Evolutionary conservation across 495 filamentous ascomycete genomes (phyloP).

Genomic region (Penicillium roqueforti): DNA sequence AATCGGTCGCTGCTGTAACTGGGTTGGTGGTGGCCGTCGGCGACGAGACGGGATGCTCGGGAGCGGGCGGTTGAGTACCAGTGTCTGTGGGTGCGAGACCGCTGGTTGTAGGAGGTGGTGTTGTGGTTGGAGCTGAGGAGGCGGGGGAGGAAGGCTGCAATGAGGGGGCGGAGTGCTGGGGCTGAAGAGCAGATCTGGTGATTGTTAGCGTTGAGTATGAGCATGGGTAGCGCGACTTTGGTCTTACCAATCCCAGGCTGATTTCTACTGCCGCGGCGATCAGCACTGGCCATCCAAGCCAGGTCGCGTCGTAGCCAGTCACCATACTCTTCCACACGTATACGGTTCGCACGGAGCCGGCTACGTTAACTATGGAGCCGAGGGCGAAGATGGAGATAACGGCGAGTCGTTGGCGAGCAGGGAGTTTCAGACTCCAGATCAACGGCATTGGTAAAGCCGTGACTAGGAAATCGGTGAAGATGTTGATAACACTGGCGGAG

Average conservation of each 20-base stretch:
- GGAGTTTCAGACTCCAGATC: slow-evolving; percentile 52
- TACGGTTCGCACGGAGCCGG: slow-evolving; percentile 52
- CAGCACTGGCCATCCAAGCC: slow-evolving; percentile 51
- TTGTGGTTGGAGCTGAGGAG: slow-evolving; percentile 31
- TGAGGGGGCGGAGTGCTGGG: slow-evolving; percentile 51
- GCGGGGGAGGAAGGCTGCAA: slow-evolving; percentile 41
- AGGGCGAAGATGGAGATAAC: slow-evolving; percentile 56
- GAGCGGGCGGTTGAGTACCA: slow-evolving; percentile 26
- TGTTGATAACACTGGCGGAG: slow-evolving; percentile 55
- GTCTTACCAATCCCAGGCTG: slow-evolving; percentile 54
- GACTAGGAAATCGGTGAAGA: slow-evolving; percentile 53
- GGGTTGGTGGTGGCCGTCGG: slow-evolving; percentile 1
- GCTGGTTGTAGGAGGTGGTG: slow-evolving; percentile 19
- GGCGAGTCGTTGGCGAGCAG: slow-evolving; percentile 49
- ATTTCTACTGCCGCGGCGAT: slow-evolving; percentile 54
- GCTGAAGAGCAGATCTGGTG: slow-evolving; percentile 52
- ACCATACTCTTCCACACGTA: slow-evolving; percentile 50
- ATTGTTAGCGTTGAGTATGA: background rate
- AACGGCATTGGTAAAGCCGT: slow-evolving; percentile 58
- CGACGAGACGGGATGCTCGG: slow-evolving; percentile 6
- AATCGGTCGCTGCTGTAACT: slow-evolving; percentile 21
- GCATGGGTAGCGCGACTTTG: background rate
- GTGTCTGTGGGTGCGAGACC: slow-evolving; percentile 22
- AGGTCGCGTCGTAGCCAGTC: slow-evolving; percentile 49
- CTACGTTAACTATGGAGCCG: slow-evolving; percentile 55